A percentile compares a stretch with the other conserved stretches of the same genome.
phyloP scores from a whole-genome alignment of 2,329 filamentous ascomycete species.

The Elsinoe necatrix region DNA sequence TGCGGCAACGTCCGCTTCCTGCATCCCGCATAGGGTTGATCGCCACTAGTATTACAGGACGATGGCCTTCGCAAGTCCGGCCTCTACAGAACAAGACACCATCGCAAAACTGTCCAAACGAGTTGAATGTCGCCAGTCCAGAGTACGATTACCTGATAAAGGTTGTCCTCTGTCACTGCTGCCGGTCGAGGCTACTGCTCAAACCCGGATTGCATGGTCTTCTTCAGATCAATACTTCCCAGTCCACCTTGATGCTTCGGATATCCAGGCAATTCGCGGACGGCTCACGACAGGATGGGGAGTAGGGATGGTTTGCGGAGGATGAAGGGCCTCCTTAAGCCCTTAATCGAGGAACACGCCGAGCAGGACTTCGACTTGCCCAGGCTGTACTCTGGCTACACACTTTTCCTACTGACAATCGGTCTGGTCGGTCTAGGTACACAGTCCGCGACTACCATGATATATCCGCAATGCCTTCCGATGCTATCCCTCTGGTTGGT shows the following conservation, averaged over 20 bases:
- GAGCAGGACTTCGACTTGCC: slow-evolving; percentile 27
- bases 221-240: too few relatives aligned
- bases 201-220: too few relatives aligned
- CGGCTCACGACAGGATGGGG: background rate
- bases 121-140: too few relatives aligned
- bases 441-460: slow-evolving; percentile 15
- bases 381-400: slow-evolving; percentile 25
- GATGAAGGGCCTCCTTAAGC: slow-evolving; percentile 37
- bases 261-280: too few relatives aligned
- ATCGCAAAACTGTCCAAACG: too few relatives aligned
- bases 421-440: slow-evolving; percentile 12
- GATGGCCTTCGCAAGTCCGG: background rate
- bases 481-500: slow-evolving; percentile 20
- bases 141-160: too few relatives aligned
- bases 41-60: slow-evolving; percentile 3
- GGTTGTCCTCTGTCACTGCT: too few relatives aligned
- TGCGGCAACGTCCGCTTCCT: background rate
- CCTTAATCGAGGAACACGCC: slow-evolving; percentile 42
- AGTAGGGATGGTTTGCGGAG: background rate
- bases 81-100: too few relatives aligned
- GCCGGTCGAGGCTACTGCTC: too few relatives aligned
- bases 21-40: background rate
- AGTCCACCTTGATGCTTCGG: too few relatives aligned
- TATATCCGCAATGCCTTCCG: slow-evolving; percentile 19
- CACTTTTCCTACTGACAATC: background rate